Evolutionary conservation across 2,329 filamentous ascomycete species (phyloP).

Genomic region (Cladophialophora exuberans): DNA sequence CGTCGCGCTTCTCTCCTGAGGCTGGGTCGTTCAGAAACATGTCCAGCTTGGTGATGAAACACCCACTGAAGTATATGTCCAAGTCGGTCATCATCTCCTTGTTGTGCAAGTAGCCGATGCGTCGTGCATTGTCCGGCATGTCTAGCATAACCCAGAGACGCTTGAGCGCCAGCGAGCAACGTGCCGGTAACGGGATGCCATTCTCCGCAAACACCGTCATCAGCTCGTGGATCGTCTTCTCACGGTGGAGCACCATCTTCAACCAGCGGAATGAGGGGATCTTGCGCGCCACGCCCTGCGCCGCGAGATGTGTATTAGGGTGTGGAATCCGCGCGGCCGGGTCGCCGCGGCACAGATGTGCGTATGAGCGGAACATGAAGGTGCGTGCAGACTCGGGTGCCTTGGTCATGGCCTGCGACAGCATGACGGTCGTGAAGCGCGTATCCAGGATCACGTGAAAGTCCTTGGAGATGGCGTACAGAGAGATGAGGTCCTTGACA

Average conservation of each 20-base stretch:
- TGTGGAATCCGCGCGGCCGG: slow-evolving; percentile 51
- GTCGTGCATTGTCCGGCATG: slow-evolving; percentile 58
- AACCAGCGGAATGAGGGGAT: slow-evolving; percentile 71
- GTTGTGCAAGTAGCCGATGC: slow-evolving; percentile 60
- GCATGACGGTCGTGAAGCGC: slow-evolving; percentile 62
- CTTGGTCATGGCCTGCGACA: slow-evolving; percentile 57
- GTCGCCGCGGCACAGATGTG: slow-evolving; percentile 61
- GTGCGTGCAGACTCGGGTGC: slow-evolving; percentile 60
- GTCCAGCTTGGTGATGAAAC: slow-evolving; percentile 73
- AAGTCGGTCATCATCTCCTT: slow-evolving; percentile 57
- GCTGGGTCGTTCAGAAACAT: slow-evolving; percentile 70
- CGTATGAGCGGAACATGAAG: slow-evolving; percentile 67
- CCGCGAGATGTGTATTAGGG: slow-evolving; percentile 43
- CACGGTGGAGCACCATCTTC: slow-evolving; percentile 65
- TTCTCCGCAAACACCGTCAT: slow-evolving; percentile 61
- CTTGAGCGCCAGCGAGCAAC: slow-evolving; percentile 55
- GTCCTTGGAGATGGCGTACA: slow-evolving; percentile 67
- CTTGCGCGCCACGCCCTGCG: slow-evolving; percentile 45
- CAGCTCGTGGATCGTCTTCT: slow-evolving; percentile 64
- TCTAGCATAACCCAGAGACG: slow-evolving; percentile 78
- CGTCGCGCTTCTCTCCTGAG: slow-evolving; percentile 51
- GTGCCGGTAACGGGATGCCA: slow-evolving; percentile 60
- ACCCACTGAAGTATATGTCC: slow-evolving; percentile 64
- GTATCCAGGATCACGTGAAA: slow-evolving; percentile 65
- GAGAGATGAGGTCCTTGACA: slow-evolving; percentile 60